Evolutionary conservation across 495 filamentous ascomycete genomes (phyloP).

Genomic region (Lasiosphaeria hispida): DNA sequence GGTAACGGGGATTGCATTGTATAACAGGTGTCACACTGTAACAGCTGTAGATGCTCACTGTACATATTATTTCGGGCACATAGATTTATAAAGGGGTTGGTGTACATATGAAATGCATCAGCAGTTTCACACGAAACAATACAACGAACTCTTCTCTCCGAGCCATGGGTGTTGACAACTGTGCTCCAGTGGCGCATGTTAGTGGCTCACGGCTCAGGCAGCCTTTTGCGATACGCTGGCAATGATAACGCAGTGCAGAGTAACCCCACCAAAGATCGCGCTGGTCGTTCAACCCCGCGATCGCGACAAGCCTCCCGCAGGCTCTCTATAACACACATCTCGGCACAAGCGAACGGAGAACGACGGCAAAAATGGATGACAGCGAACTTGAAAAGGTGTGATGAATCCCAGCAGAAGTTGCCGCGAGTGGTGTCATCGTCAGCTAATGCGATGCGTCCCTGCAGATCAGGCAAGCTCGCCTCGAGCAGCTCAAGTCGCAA

Average conservation of each 20-base stretch:
- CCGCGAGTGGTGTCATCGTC: no score
- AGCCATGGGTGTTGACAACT: no score
- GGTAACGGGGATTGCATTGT: no score
- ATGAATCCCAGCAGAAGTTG: neutral
- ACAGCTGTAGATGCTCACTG: no score
- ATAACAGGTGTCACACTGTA: no score
- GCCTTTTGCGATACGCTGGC: neutral
- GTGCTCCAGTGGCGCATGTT: no score
- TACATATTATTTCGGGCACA: no score
- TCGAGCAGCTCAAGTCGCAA: conserved; percentile 85
- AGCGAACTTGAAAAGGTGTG: conserved; percentile 77
- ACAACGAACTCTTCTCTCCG: no score
- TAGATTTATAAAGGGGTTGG: no score
- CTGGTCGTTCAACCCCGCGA: conserved; percentile 26
- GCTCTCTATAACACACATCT: neutral
- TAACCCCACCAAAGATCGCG: conserved; percentile 21
- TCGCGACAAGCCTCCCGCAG: conserved; percentile 4
- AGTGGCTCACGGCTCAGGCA: no score
- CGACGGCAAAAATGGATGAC: conserved; percentile 64
- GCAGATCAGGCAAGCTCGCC: conserved; percentile 83
- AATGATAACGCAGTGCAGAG: neutral
- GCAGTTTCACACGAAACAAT: no score
- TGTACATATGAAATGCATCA: no score
- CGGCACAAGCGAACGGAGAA: neutral
- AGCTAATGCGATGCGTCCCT: neutral